phyloP scores from a whole-genome alignment of 306 rosid genomes.

The Fagus sylvatica region DNA sequence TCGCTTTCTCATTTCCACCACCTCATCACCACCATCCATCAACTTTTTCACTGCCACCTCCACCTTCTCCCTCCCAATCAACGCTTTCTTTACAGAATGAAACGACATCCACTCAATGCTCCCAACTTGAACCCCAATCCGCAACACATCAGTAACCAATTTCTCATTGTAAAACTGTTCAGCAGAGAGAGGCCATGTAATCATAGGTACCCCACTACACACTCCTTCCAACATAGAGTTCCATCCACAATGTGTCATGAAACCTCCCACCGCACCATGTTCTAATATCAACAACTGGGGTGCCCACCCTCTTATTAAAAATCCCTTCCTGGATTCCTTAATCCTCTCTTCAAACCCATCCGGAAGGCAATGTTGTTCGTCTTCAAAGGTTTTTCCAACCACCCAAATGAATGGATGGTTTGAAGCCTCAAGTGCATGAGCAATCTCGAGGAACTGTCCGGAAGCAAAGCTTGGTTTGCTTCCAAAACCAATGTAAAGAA shows the following conservation, averaged over 20 bases:
- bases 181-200: slow-evolving; percentile 70
- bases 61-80: slow-evolving; percentile 47
- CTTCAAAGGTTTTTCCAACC: slow-evolving; percentile 38
- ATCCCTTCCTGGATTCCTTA: slow-evolving; percentile 43
- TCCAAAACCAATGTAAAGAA: slow-evolving; percentile 60
- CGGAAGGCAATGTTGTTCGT: slow-evolving; percentile 19
- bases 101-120: slow-evolving; percentile 54
- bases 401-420: slow-evolving; percentile 63
- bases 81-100: slow-evolving; percentile 29
- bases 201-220: slow-evolving; percentile 55
- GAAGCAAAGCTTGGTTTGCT: slow-evolving; percentile 41
- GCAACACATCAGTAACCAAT: slow-evolving; percentile 49
- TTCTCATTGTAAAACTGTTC: slow-evolving; percentile 79
- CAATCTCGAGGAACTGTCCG: slow-evolving; percentile 53
- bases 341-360: slow-evolving; percentile 52
- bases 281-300: slow-evolving; percentile 66
- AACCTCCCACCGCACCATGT: slow-evolving; percentile 58
- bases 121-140: slow-evolving; percentile 61
- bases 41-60: slow-evolving; percentile 50
- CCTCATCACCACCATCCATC: slow-evolving; percentile 50
- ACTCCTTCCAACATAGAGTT: slow-evolving; percentile 66
- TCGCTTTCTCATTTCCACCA: slow-evolving; percentile 45
- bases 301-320: slow-evolving; percentile 66
- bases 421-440: slow-evolving; percentile 56
- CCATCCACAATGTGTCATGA: slow-evolving; percentile 82